Percentiles rank a stretch among this genome's conserved stretches.
Conservation (phyloP, 1,284 basidiomycete species). For the Apiotrichum domesticum region DNA sequence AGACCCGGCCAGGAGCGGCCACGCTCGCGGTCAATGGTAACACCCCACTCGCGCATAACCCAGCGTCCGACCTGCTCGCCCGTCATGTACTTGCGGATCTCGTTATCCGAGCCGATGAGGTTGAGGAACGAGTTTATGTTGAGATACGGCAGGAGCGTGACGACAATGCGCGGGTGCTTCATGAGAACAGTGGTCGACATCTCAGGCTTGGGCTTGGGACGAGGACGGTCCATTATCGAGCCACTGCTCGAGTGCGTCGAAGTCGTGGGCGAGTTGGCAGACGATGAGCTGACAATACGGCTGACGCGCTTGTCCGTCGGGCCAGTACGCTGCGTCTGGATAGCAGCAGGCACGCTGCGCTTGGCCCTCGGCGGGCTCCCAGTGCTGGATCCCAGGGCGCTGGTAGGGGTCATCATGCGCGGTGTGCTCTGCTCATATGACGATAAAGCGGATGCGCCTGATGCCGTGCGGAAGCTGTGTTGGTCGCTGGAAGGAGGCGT, state of each 20-base stretch:
- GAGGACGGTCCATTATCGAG: constrained; percentile 7
- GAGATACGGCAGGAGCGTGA: constrained; percentile 31
- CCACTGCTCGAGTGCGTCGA: not conserved
- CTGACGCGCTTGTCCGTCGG: not conserved
- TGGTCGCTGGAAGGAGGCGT: too few relatives aligned
- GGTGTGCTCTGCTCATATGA: too few relatives aligned
- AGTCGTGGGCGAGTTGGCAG: not conserved
- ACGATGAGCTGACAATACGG: not conserved
- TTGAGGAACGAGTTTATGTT: constrained; percentile 44
- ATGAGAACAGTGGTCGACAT: constrained; percentile 19
- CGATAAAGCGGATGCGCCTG: too few relatives aligned
- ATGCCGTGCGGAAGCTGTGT: too few relatives aligned
- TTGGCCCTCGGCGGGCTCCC: not conserved
- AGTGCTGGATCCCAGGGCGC: not conserved
- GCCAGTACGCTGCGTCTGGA: not conserved
- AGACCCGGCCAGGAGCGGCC: constrained; percentile 44
- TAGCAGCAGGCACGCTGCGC: not conserved
- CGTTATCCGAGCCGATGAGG: constrained; percentile 33
- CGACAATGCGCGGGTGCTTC: constrained; percentile 32
- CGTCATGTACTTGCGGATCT: constrained; percentile 31
- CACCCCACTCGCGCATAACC: constrained; percentile 43
- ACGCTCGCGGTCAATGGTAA: constrained; percentile 27
- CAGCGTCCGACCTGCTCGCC: constrained; percentile 45
- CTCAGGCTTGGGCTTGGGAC: constrained; percentile 1
- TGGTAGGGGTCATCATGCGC: too few relatives aligned